These are phyloP conservation scores for Chrysosporium queenslandicum DNA, from an alignment of 2,329 filamentous ascomycete genomes.

Conservation along the genomic window DNA sequence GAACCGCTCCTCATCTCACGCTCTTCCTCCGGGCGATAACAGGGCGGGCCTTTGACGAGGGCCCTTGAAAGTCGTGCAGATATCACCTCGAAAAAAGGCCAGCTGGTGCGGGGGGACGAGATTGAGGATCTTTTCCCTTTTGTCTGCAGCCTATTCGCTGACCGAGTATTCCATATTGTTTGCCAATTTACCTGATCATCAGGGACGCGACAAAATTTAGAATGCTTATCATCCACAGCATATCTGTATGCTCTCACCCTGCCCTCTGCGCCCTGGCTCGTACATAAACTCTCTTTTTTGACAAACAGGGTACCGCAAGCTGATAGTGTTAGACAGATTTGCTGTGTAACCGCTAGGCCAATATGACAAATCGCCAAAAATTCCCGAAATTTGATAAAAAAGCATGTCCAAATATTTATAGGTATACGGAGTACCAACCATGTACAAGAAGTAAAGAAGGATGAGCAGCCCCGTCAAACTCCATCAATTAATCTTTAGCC, in stretches of 20 bases:
- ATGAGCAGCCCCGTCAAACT: neutral
- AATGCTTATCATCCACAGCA: no score
- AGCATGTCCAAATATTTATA: slow-evolving; percentile 5
- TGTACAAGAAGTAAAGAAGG: neutral
- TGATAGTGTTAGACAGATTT: neutral
- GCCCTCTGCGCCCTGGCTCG: neutral
- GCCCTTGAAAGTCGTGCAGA: no score
- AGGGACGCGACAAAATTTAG: neutral
- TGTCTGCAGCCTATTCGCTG: neutral
- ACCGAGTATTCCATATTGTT: neutral
- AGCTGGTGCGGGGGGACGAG: no score
- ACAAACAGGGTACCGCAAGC: neutral
- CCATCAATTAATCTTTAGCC: slow-evolving; percentile 1
- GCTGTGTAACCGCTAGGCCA: no score
- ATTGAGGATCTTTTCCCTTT: neutral
- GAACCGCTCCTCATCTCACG: no score
- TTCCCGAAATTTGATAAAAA: neutral
- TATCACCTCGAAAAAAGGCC: no score
- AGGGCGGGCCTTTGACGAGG: no score
- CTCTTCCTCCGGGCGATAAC: no score
- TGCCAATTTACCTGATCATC: neutral
- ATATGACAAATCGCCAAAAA: slow-evolving; percentile 4
- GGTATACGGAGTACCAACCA: neutral
- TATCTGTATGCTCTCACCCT: neutral
- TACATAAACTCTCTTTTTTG: neutral